These are phyloP conservation scores for Penicillium ucsense DNA, from an alignment of 495 filamentous ascomycete species.

Conservation along the genomic window DNA sequence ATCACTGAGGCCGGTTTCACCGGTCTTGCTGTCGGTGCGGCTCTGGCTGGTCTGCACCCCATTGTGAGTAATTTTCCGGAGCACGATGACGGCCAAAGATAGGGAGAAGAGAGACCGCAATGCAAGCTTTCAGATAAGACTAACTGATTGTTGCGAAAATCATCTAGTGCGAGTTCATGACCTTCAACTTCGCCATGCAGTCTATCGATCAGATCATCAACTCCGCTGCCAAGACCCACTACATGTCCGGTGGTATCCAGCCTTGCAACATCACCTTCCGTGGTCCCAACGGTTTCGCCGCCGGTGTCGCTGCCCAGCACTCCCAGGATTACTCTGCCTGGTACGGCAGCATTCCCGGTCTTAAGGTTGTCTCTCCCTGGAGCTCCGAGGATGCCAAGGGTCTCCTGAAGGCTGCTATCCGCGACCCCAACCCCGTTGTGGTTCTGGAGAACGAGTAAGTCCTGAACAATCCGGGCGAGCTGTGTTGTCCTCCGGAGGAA, in stretches of 20 bases:
- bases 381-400: constrained; percentile 98
- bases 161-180: constrained; percentile 95
- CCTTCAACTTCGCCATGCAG: constrained; percentile 99
- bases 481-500: too few species aligned
- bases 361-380: constrained; percentile 95
- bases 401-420: constrained; percentile 91
- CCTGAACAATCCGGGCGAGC: too few species aligned
- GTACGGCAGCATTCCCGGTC: constrained; percentile 95
- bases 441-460: constrained; percentile 90
- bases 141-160: neutral
- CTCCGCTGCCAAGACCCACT: constrained; percentile 97
- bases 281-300: constrained; percentile 93
- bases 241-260: constrained; percentile 99
- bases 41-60: constrained; percentile 86
- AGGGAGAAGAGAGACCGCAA: neutral
- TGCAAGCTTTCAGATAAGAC: neutral
- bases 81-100: neutral
- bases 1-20: constrained; percentile 95
- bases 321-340: constrained; percentile 97
- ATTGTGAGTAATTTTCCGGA: constrained; percentile 52
- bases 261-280: constrained; percentile 99
- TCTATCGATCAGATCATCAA: constrained; percentile 99
- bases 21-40: constrained; percentile 88
- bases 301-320: constrained; percentile 95
- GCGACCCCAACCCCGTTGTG: constrained; percentile 93